phyloP scores from a whole-genome alignment of 1,284 basidiomycete genomes.

The Phlebopus sp. region DNA sequence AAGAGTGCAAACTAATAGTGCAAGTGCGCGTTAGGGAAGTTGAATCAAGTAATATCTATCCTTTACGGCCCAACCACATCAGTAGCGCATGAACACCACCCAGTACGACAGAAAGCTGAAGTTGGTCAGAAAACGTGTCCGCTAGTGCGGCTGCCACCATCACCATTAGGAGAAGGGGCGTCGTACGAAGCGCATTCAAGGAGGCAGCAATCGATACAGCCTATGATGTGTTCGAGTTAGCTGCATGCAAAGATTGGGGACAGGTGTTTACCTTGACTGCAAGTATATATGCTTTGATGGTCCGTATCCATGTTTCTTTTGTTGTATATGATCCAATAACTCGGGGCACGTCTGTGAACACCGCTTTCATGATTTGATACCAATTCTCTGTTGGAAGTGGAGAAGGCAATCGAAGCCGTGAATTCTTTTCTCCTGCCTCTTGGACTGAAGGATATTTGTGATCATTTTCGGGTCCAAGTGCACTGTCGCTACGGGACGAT shows the following conservation, averaged over 20 bases:
- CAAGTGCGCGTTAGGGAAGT: no score
- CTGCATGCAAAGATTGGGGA: slow-evolving; percentile 22
- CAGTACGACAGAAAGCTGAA: slow-evolving; percentile 37
- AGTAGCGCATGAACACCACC: slow-evolving; percentile 37
- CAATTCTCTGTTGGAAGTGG: slow-evolving; percentile 2
- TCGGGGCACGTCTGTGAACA: slow-evolving; percentile 13
- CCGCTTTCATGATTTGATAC: not conserved
- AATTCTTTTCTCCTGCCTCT: slow-evolving; percentile 12
- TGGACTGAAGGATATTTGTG: not conserved
- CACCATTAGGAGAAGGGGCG: slow-evolving; percentile 32
- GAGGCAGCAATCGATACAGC: slow-evolving; percentile 22
- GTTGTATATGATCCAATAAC: slow-evolving; percentile 12
- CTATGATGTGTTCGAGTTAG: slow-evolving; percentile 9
- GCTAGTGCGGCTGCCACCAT: slow-evolving; percentile 40
- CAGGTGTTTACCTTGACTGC: slow-evolving; percentile 45
- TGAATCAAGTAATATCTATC: no score
- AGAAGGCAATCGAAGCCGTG: slow-evolving; percentile 15
- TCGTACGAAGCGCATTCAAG: slow-evolving; percentile 20
- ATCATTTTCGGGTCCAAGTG: not conserved
- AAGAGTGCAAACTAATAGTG: no score
- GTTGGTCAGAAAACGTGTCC: slow-evolving; percentile 45
- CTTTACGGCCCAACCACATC: slow-evolving; percentile 16
- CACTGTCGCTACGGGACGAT: slow-evolving; percentile 2
- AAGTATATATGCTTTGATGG: slow-evolving; percentile 41
- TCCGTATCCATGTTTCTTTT: slow-evolving; percentile 24